phyloP scores from a whole-genome alignment of 176 grass and related monocot species.

The Thinopyrum elongatum region DNA sequence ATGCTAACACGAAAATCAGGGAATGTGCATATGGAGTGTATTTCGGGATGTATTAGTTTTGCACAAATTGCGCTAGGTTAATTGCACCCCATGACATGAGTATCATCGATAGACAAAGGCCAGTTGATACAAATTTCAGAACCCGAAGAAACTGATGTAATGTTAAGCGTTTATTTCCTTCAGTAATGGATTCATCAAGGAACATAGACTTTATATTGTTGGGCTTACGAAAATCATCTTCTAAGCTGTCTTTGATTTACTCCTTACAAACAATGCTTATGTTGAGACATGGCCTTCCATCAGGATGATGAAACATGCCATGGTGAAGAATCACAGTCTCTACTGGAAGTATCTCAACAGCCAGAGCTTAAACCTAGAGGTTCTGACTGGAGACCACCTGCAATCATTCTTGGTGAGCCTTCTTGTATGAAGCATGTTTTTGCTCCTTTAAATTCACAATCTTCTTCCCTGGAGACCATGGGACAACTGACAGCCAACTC shows the following conservation, averaged over 20 bases:
- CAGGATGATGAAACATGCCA: conserved; percentile 31
- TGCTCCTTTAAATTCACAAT: neutral
- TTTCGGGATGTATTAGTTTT: too few relatives aligned
- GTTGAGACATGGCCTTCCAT: neutral
- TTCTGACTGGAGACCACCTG: conserved; percentile 45
- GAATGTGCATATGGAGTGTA: too few relatives aligned
- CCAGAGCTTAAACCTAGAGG: conserved; percentile 10
- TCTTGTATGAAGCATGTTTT: neutral
- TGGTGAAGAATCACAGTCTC: conserved; percentile 5
- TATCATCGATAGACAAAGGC: too few relatives aligned
- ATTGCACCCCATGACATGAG: too few relatives aligned
- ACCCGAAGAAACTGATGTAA: neutral
- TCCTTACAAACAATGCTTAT: neutral
- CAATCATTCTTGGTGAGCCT: conserved; percentile 60
- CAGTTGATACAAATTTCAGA: neutral
- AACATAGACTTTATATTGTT: neutral
- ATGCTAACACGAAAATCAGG: neutral
- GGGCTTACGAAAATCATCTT: neutral
- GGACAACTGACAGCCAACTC: neutral
- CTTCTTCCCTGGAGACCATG: neutral
- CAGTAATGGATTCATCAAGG: neutral
- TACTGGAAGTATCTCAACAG: conserved; percentile 16
- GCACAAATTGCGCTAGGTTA: too few relatives aligned
- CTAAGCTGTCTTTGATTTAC: neutral
- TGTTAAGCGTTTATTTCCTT: neutral